Evolutionary conservation across 2,329 filamentous ascomycete species (phyloP).

Genomic region (Trichoderma breve): DNA sequence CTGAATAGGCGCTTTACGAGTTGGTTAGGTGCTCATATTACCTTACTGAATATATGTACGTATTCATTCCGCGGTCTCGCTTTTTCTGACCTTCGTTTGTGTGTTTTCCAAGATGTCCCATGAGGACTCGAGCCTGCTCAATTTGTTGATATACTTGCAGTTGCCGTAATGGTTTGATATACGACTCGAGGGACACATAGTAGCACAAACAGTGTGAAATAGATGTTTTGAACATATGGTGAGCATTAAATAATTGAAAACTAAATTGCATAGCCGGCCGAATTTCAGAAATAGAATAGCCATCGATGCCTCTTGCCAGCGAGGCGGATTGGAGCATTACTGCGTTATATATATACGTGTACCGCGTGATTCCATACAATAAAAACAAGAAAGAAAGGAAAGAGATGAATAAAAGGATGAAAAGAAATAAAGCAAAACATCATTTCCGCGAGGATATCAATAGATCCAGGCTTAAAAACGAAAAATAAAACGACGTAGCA

Average conservation of each 20-base stretch:
- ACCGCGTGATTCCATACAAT: not conserved
- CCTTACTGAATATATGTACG: not conserved
- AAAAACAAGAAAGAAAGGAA: not conserved
- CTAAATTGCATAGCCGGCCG: not conserved
- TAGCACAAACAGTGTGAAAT: not conserved
- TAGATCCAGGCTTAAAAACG: not conserved
- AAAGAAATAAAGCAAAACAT: not conserved
- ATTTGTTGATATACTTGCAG: not conserved
- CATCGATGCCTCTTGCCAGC: not conserved
- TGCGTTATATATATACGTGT: not conserved
- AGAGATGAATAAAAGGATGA: not conserved
- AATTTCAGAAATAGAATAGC: not conserved
- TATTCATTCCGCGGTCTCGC: not conserved
- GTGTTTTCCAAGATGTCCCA: not conserved
- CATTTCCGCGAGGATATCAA: not conserved
- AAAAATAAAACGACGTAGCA: not conserved
- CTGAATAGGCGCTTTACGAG: too few species aligned
- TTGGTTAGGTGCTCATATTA: too few species aligned
- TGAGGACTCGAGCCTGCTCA: not conserved
- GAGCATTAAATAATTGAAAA: not conserved
- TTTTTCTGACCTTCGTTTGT: too few species aligned
- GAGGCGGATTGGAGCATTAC: not conserved
- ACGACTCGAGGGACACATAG: not conserved
- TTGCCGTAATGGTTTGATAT: not conserved
- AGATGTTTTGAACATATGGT: not conserved